These are phyloP conservation scores for Hamamelis virginiana DNA, from an alignment of 164 flowering plant genomes.

Conservation along the genomic window DNA sequence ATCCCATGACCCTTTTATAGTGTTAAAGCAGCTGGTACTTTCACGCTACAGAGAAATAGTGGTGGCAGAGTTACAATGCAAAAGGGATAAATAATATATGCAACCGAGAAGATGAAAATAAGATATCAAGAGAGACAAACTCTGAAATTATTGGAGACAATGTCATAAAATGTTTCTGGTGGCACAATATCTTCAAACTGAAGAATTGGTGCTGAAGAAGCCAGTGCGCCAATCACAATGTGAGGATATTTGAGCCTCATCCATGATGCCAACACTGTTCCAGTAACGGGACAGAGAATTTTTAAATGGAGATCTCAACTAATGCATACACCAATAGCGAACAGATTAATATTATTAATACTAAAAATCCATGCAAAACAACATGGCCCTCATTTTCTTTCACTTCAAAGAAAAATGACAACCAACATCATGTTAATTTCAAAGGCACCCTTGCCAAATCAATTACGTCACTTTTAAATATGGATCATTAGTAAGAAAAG, in stretches of 20 bases:
- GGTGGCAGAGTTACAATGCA: slow-evolving; percentile 3
- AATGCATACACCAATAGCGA: not conserved
- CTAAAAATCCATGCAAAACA: not conserved
- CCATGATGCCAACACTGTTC: slow-evolving; percentile 93
- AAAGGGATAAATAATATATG: not conserved
- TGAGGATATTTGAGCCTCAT: slow-evolving; percentile 96
- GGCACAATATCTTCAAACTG: slow-evolving; percentile 88
- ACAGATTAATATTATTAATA: not conserved
- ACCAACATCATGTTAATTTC: not conserved
- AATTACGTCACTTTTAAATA: too few relatives aligned
- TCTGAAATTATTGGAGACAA: slow-evolving; percentile 71
- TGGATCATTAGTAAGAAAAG: too few relatives aligned
- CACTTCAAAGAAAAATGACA: not conserved
- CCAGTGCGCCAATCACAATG: slow-evolving; percentile 80
- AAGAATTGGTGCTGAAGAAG: slow-evolving; percentile 93
- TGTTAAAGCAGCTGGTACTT: slow-evolving; percentile 67
- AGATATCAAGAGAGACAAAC: slow-evolving; percentile 22
- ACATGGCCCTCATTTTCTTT: not conserved
- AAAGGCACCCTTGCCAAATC: too few relatives aligned
- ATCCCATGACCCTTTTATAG: slow-evolving; percentile 80
- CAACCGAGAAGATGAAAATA: slow-evolving; percentile 2
- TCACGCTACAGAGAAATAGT: slow-evolving; percentile 51
- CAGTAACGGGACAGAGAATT: slow-evolving; percentile 9
- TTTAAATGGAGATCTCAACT: not conserved
- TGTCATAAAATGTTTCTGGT: slow-evolving; percentile 69